These are phyloP conservation scores for Podospora conica DNA, from an alignment of 495 filamentous ascomycete species.

Conservation along the genomic window DNA sequence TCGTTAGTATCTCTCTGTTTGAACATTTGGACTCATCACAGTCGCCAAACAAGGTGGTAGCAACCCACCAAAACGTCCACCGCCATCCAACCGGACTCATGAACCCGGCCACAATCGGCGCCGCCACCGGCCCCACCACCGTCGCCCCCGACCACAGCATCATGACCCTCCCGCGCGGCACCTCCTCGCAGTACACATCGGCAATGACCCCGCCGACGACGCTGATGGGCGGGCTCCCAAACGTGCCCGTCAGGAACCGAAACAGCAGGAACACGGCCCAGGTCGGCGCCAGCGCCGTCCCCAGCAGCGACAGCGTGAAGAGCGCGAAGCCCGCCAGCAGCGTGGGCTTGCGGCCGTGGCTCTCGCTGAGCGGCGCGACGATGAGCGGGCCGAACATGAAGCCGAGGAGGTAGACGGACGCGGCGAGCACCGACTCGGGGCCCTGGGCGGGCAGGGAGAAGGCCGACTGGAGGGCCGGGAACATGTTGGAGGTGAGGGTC, in stretches of 20 bases:
- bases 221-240: constrained; percentile 69
- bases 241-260: constrained; percentile 50
- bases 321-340: constrained; percentile 61
- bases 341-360: constrained; percentile 67
- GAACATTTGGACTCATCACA: too few species aligned
- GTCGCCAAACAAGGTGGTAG: neutral
- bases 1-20: neutral
- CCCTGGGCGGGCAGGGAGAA: constrained; percentile 20
- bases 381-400: constrained; percentile 53
- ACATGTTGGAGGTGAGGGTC: constrained; percentile 24
- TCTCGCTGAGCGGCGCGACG: constrained; percentile 49
- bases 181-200: constrained; percentile 53
- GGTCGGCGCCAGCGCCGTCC: constrained; percentile 62
- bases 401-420: constrained; percentile 52
- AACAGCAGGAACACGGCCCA: constrained; percentile 25
- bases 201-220: constrained; percentile 79
- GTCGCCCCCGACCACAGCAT: constrained; percentile 24
- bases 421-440: constrained; percentile 22
- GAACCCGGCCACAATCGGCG: constrained; percentile 45
- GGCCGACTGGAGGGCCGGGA: constrained; percentile 8
- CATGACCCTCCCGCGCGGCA: constrained; percentile 25
- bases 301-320: constrained; percentile 68
- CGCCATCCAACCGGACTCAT: constrained; percentile 36
- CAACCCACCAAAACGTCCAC: constrained; percentile 48
- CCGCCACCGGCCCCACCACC: constrained; percentile 39